Conservation (phyloP, 805 yeast genomes). For the Grigorovia transvaalensis region DNA sequence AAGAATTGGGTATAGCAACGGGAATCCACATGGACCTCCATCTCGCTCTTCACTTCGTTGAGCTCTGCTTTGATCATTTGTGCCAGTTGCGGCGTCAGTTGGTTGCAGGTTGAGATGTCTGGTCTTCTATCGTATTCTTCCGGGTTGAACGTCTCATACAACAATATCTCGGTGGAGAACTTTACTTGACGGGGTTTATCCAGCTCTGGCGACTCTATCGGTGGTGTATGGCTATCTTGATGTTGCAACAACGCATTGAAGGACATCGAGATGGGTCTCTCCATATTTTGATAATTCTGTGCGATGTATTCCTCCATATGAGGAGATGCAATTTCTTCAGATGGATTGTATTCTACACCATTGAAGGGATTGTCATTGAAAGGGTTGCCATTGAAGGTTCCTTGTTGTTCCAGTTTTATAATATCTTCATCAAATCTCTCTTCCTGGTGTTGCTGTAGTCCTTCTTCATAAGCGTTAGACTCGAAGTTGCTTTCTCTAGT, state of each 20-base stretch:
- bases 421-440: not conserved
- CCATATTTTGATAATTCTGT: not conserved
- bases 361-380: slow-evolving; percentile 25
- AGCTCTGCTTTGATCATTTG: slow-evolving; percentile 79
- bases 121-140: slow-evolving; percentile 89
- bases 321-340: not conserved
- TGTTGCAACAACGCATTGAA: slow-evolving; percentile 57
- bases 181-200: slow-evolving; percentile 10
- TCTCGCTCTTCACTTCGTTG: slow-evolving; percentile 63
- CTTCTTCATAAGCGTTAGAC: not conserved
- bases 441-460: not conserved
- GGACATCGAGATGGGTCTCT: slow-evolving; percentile 38
- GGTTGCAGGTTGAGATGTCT: slow-evolving; percentile 86
- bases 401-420: not conserved
- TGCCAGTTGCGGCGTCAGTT: slow-evolving; percentile 76
- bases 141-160: slow-evolving; percentile 75
- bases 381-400: slow-evolving; percentile 20
- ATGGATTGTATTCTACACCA: slow-evolving; percentile 3
- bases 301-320: slow-evolving; percentile 5
- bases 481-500: no score
- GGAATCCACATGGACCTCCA: slow-evolving; percentile 77
- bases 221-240: not conserved
- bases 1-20: slow-evolving; percentile 77
- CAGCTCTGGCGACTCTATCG: slow-evolving; percentile 26
- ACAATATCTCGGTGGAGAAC: slow-evolving; percentile 72